Evolutionary conservation across 305 asterid genomes (phyloP).

Genomic region (Striga hermonthica): DNA sequence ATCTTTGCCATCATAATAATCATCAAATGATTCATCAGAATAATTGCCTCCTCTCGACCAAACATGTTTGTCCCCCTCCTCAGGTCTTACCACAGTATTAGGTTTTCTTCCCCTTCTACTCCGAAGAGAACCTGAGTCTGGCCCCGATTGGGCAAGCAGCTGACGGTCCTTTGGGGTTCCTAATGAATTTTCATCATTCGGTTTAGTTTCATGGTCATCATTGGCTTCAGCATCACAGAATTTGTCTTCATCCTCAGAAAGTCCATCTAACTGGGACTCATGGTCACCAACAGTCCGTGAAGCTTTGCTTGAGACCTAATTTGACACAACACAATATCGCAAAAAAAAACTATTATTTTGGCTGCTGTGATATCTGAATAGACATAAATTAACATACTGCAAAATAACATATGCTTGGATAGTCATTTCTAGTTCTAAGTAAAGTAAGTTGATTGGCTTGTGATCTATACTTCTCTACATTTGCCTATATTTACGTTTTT

Average conservation of each 20-base stretch:
- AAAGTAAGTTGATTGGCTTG: too few species aligned
- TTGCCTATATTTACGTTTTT: too few species aligned
- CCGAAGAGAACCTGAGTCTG: constrained; percentile 30
- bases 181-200: constrained; percentile 29
- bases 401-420: background rate
- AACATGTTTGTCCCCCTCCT: constrained; percentile 35
- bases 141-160: constrained; percentile 22
- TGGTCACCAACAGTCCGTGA: constrained; percentile 23
- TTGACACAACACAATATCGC: constrained; percentile 23
- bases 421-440: too few species aligned
- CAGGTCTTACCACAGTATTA: constrained; percentile 33
- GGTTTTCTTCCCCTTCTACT: constrained; percentile 44
- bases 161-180: constrained; percentile 24
- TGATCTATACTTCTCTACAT: too few species aligned
- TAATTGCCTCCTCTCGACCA: constrained; percentile 26
- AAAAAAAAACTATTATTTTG: background rate
- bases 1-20: constrained; percentile 30
- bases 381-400: background rate
- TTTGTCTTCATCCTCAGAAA: constrained; percentile 26
- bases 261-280: constrained; percentile 27
- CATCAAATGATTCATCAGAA: constrained; percentile 38
- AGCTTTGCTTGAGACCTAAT: constrained; percentile 32
- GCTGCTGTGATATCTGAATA: constrained; percentile 13
- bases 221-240: constrained; percentile 19
- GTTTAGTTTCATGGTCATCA: constrained; percentile 27